phyloP scores from a whole-genome alignment of 345 rosid genomes.

The Clarkia xantiana region DNA sequence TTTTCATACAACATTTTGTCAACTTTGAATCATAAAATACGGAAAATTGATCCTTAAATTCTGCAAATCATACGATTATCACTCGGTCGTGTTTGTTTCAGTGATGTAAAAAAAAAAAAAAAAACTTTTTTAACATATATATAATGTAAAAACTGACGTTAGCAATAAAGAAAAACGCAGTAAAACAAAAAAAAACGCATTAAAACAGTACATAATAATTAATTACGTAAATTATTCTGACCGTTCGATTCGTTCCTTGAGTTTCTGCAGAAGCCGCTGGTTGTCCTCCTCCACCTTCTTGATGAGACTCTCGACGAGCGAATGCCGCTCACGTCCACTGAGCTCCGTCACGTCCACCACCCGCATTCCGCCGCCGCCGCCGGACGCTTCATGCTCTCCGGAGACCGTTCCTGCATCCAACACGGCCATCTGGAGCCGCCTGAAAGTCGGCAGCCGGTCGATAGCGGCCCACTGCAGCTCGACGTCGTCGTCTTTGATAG shows the following conservation, averaged over 20 bases:
- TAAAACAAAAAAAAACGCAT: too few species aligned
- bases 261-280: conserved; percentile 20
- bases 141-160: too few species aligned
- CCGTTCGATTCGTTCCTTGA: conserved; percentile 27
- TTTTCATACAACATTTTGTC: too few species aligned
- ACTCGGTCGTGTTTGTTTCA: too few species aligned
- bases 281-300: conserved; percentile 27
- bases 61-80: too few species aligned
- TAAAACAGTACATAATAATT: too few species aligned
- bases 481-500: conserved; percentile 12
- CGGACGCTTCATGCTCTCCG: neutral
- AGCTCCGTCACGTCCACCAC: conserved; percentile 28
- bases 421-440: conserved; percentile 14
- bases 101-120: too few species aligned
- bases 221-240: neutral
- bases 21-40: too few species aligned
- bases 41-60: too few species aligned
- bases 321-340: conserved; percentile 15
- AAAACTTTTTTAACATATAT: too few species aligned
- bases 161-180: too few species aligned
- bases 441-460: conserved; percentile 27
- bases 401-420: conserved; percentile 5
- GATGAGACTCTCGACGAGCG: conserved; percentile 25
- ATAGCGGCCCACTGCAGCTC: conserved; percentile 31
- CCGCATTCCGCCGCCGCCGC: conserved; percentile 6